Evolutionary conservation across 441 rosid species (phyloP), one percentile per base, ranked within the genome.

Genomic region (Erysimum pusillum): DNA sequence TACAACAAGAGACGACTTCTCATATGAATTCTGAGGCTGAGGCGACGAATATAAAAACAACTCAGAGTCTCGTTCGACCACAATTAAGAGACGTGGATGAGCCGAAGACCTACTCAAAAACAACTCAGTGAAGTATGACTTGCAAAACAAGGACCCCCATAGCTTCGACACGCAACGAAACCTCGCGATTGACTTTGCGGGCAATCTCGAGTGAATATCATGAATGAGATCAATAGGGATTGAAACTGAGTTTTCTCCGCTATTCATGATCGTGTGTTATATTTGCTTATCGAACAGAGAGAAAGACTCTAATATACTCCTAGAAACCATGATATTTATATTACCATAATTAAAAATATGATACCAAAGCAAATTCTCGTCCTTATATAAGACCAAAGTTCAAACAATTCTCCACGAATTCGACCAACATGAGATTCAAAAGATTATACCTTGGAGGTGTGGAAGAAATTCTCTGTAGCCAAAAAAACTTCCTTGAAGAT

Each of bases 381-480:
- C 87, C 64, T 79, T 87, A 57, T 17, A 68, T 2, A 22, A n/a
- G 52, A 28, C 35, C 64, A 44, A 15, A 20, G 31, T 32, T 54
- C 6, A 5, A 7, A 63, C 41, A 62, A 4, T 28, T 13, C 17
- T 59, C 63, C 59, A 36, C 2, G 28, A 12, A 2, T 53, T 34
- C 32, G 44, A 59, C 35, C 22, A 18, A 49, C 44, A 67, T 41
- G 7, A 51, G 18, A 58, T 64, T 12, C 8, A 11, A 65, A 38
- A 17, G 59, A 32, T 20, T n/a, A 34, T 73, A 94, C 99, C 97
- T 91, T 88, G 12, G 97, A 88, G 41, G 98, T 92, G 76, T 92
- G 64, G 85, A 87, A 90, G 80, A 94, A 91, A 77, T 94, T 92
- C 79, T 90, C 94, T 1, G 96, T 90, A 9, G 97, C 99, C 79